phyloP scores from a whole-genome alignment of 495 filamentous ascomycete species.

The Aspergillus hancockii region DNA sequence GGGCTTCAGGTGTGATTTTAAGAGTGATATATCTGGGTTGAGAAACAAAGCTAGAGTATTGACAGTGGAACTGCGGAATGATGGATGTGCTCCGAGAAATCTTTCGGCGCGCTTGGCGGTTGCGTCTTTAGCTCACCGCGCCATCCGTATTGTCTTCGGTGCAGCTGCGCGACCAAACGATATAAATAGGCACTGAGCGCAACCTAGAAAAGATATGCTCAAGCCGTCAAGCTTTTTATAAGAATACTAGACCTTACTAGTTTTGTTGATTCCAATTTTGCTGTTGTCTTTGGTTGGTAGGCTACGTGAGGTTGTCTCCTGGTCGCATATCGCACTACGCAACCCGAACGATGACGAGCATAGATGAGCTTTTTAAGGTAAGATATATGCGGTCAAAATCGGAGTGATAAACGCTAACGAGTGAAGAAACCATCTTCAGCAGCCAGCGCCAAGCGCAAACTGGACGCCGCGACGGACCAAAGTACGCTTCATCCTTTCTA shows the following conservation, averaged over 20 bases:
- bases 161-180: constrained; percentile 27
- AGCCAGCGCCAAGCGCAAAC: constrained; percentile 69
- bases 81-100: constrained; percentile 41
- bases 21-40: constrained; percentile 2
- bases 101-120: constrained; percentile 43
- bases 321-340: neutral
- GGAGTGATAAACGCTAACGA: constrained; percentile 18
- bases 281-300: constrained; percentile 3
- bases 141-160: constrained; percentile 39
- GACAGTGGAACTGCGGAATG: constrained; percentile 1
- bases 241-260: neutral
- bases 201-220: neutral
- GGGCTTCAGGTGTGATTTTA: neutral
- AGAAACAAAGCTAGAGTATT: constrained; percentile 8
- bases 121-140: constrained; percentile 39
- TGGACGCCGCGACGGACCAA: constrained; percentile 68
- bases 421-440: constrained; percentile 44
- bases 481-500: constrained; percentile 50
- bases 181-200: neutral
- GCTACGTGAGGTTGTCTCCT: constrained; percentile 6
- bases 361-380: constrained; percentile 87
- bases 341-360: constrained; percentile 62
- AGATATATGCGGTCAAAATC: neutral
- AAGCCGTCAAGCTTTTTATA: neutral
- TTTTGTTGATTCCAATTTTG: neutral